Evolutionary conservation across 78 protist species (phyloP).

Genomic region (Creolimax fragrantissima): DNA sequence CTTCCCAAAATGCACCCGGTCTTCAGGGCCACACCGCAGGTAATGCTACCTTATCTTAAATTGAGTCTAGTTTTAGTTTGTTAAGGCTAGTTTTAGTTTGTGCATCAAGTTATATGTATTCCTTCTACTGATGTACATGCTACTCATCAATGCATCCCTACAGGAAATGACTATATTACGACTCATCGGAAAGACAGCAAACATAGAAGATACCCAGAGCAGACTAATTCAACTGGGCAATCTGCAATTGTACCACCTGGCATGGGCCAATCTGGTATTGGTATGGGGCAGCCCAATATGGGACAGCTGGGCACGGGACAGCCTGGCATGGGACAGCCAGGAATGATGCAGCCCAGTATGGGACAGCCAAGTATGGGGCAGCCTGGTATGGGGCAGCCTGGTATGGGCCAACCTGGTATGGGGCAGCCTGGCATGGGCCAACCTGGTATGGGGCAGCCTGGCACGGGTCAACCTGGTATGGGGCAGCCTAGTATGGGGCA

Average conservation of each 20-base stretch:
- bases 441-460: neutral
- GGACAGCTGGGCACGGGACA: neutral
- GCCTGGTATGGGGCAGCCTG: neutral
- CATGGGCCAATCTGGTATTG: neutral
- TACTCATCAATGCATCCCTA: no score
- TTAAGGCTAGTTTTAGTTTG: no score
- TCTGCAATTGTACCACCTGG: neutral
- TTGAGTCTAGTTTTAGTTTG: no score
- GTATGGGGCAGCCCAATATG: neutral
- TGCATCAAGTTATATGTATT: no score
- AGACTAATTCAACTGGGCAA: neutral
- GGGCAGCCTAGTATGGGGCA: neutral
- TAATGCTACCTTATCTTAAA: no score
- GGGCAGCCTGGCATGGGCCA: neutral
- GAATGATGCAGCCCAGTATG: neutral
- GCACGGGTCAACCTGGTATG: neutral
- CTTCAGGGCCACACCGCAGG: no score
- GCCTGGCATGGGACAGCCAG: neutral
- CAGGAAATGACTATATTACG: no score
- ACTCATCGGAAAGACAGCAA: no score
- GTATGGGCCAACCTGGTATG: neutral
- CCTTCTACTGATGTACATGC: no score
- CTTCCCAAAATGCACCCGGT: no score
- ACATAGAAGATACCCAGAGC: neutral
- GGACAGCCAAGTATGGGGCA: neutral